Base-by-base conservation (phyloP, 805 yeast species). In the Vanderwaltozyma verrucispora region DNA sequence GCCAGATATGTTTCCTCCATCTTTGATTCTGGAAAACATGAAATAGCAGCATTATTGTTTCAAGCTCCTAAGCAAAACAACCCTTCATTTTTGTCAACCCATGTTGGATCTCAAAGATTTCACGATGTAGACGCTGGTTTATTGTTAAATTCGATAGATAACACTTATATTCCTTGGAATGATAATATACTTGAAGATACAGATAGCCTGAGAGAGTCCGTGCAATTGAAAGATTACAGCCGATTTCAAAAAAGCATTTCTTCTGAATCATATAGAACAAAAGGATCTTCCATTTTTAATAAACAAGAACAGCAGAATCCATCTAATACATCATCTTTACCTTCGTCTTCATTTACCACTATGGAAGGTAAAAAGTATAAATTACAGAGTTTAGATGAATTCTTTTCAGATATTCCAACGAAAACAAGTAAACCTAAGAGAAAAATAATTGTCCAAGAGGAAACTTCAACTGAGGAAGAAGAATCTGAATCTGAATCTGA, bases 311-410 rank as follows among this genome's bases (percentile, higher is more conserved):
- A 13, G 11, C 12, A 29, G 4, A 33, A 30, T 18, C 15, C 17
- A 14, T 27, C 28, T 20, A 29, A 33, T 14, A 26, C 14, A 16
- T 20, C 28, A 15, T 29, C 38, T 21, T 37, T 37, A 33, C 28
- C 20, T 28, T 30, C 13, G 8, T 16, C 42, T 12, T 30, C 34
- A 5, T 45, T 54, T 17, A 38, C 45, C 1, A 44, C 52, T 5
- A 34, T 49, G 15, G 47, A 49, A 23, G 62, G 59, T 11, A 63
- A 59, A 44, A 67, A 64, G 37, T 79, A 75, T 49, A 71, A 74
- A 41, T 58, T 82, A 28, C 94, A 85, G 55, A 81, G 88, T 40
- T 62, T 88, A 40, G 96, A 88, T 51, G 97, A 88, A 43, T 88
- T 88, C 55, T 77, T 88, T 47, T 80, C 72, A 2, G 69, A 69